A percentile compares a stretch with the other conserved stretches of the same genome.
Conservation (phyloP, 441 rosid genomes). For the Euphorbia corollata region DNA sequence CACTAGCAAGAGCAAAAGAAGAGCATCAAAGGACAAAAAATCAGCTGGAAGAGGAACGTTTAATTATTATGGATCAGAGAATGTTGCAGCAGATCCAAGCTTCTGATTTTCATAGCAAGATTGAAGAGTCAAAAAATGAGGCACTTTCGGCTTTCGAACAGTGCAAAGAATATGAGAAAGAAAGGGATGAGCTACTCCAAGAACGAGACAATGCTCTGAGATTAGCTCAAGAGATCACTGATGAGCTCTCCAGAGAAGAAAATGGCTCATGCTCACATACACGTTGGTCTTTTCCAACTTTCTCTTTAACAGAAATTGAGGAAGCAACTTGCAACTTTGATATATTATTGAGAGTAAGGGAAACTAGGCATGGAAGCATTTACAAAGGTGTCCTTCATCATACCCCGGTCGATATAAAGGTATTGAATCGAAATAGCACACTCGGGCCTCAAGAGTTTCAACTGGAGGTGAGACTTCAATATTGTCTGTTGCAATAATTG, state of each 20-base stretch:
- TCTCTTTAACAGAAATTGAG: slow-evolving; percentile 58
- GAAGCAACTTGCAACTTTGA: slow-evolving; percentile 68
- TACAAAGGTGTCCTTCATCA: slow-evolving; percentile 58
- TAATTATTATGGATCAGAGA: slow-evolving; percentile 41
- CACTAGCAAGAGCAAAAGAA: slow-evolving; percentile 49
- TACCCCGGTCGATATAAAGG: slow-evolving; percentile 68
- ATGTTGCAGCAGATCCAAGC: slow-evolving; percentile 46
- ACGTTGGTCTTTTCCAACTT: slow-evolving; percentile 50
- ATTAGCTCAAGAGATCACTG: slow-evolving; percentile 70
- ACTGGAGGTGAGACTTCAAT: slow-evolving; percentile 50
- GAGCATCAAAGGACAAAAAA: slow-evolving; percentile 40
- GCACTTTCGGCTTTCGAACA: slow-evolving; percentile 65
- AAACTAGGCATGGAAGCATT: slow-evolving; percentile 83
- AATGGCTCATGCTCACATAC: slow-evolving; percentile 35
- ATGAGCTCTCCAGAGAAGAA: slow-evolving; percentile 27
- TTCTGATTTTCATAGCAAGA: slow-evolving; percentile 41
- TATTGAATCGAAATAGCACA: slow-evolving; percentile 51
- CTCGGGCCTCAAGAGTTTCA: slow-evolving; percentile 77
- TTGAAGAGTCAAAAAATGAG: slow-evolving; percentile 61
- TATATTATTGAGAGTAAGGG: slow-evolving; percentile 66
- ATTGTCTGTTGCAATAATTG: background rate
- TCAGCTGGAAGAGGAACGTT: slow-evolving; percentile 46
- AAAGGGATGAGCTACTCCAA: slow-evolving; percentile 56
- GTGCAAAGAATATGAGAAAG: slow-evolving; percentile 54
- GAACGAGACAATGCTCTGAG: slow-evolving; percentile 64